These are phyloP conservation scores for Boletus edulis DNA, from an alignment of 768 basidiomycete species.

Conservation along the genomic window DNA sequence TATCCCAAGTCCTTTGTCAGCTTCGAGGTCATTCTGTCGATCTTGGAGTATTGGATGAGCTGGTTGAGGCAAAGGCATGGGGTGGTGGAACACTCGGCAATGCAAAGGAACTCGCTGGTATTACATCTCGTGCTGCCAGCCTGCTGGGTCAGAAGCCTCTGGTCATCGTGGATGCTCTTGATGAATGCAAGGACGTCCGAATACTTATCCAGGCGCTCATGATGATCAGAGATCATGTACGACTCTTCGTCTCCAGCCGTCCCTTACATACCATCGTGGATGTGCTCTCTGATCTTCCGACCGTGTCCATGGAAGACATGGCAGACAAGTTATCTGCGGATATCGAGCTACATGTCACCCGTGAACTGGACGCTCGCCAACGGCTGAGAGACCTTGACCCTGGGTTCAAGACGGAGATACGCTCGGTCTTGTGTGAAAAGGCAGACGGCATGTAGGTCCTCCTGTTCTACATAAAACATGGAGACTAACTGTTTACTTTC, in stretches of 20 bases:
- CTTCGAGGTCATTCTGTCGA: neutral
- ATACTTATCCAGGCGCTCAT: neutral
- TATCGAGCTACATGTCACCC: neutral
- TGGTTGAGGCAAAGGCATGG: neutral
- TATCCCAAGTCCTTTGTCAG: neutral
- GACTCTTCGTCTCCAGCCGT: constrained; percentile 1
- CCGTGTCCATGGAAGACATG: neutral
- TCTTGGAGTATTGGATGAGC: neutral
- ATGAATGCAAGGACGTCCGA: neutral
- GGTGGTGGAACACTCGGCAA: neutral
- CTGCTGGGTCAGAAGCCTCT: neutral
- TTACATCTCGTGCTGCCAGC: neutral
- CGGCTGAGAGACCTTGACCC: neutral
- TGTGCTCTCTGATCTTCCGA: neutral
- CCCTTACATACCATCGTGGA: neutral
- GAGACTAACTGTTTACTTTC: neutral
- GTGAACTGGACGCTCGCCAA: neutral
- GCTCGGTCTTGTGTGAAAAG: neutral
- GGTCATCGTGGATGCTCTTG: constrained; percentile 5
- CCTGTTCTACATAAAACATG: too few species aligned
- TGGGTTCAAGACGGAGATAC: neutral
- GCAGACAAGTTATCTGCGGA: neutral
- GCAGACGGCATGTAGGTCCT: neutral
- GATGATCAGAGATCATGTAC: neutral
- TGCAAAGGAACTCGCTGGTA: neutral